Percentiles rank a stretch among this genome's conserved stretches.
phyloP scores from a whole-genome alignment of 257 asterid genomes.

The Solanum medicagineum region DNA sequence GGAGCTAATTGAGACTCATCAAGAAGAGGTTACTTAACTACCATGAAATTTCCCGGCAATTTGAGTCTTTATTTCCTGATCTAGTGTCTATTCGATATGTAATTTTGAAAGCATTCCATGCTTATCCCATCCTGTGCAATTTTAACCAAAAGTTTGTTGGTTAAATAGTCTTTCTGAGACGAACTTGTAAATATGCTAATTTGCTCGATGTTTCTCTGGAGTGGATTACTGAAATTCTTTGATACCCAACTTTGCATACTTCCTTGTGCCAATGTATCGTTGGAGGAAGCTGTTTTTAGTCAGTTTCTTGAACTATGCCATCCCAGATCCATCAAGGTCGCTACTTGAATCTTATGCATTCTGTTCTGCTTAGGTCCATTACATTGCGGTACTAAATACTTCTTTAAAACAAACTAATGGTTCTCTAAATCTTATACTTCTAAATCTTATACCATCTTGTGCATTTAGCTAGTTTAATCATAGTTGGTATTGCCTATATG shows the following conservation, averaged over 20 bases:
- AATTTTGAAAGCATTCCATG: not conserved
- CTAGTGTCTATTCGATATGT: not conserved
- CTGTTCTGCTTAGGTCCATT: not conserved
- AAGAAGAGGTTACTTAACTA: conserved; percentile 57
- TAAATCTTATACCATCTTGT: not conserved
- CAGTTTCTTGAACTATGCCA: not conserved
- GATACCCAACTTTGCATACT: not conserved
- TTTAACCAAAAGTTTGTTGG: not conserved
- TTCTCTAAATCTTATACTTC: not conserved
- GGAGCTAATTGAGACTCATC: conserved; percentile 95
- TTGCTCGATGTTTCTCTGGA: not conserved
- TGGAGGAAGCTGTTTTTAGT: not conserved
- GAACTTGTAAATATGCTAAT: not conserved
- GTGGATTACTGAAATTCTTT: not conserved
- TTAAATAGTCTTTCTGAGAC: not conserved
- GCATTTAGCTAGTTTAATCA: not conserved
- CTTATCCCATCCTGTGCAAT: not conserved
- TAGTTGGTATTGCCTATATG: not conserved
- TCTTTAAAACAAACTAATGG: not conserved
- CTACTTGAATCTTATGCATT: not conserved
- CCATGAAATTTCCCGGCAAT: not conserved
- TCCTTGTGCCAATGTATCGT: not conserved
- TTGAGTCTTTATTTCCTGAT: not conserved
- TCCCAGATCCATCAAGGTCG: not conserved
- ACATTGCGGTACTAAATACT: not conserved